These are phyloP conservation scores for Citrus unshiu DNA, from an alignment of 345 rosid species.

Conservation along the genomic window DNA sequence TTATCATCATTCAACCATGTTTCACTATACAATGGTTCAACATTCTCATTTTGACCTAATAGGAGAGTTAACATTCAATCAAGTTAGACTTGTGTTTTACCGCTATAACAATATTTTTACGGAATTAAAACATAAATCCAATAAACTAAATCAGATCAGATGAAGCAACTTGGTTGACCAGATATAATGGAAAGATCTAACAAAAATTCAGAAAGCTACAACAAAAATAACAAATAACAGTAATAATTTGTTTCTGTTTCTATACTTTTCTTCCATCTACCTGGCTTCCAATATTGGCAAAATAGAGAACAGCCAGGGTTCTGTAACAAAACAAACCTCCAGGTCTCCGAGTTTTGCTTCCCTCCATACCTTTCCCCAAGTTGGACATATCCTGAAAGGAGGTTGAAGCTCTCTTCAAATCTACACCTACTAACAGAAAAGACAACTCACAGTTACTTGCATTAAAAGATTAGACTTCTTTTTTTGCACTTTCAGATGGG, in stretches of 20 bases:
- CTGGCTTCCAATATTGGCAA: conserved; percentile 7
- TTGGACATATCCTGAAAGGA: conserved; percentile 14
- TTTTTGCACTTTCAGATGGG: background rate
- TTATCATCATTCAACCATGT: conserved; percentile 10
- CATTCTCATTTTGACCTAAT: background rate
- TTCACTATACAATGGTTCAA: conserved; percentile 4
- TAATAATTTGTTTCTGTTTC: background rate
- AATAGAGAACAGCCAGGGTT: background rate
- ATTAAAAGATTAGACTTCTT: background rate
- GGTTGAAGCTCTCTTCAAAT: conserved; percentile 24
- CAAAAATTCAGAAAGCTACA: background rate
- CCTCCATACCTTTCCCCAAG: conserved; percentile 17
- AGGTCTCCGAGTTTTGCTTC: conserved; percentile 14
- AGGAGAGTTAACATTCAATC: background rate
- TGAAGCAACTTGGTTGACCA: background rate
- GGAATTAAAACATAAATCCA: background rate
- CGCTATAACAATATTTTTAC: background rate
- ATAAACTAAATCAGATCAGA: background rate
- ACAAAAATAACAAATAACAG: background rate
- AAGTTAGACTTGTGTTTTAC: background rate
- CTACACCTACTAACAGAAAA: background rate
- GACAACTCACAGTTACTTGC: conserved; percentile 5
- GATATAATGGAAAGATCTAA: background rate
- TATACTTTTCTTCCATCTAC: background rate
- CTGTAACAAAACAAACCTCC: conserved; percentile 13